phyloP scores from a whole-genome alignment of 495 filamentous ascomycete species.

The Hypoxylon lenormandii region DNA sequence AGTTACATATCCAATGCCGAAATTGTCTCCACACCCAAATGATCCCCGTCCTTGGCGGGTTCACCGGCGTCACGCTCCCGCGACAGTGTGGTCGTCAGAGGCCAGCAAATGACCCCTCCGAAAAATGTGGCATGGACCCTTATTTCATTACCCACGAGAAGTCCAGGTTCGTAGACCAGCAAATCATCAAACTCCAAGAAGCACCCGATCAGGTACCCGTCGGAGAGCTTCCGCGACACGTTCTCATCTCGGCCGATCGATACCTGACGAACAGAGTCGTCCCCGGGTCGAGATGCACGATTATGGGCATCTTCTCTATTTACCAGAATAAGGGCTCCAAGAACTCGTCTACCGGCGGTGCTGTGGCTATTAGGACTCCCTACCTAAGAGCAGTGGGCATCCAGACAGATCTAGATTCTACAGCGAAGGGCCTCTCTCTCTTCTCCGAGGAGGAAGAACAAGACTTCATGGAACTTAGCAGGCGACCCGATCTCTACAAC shows the following conservation, averaged over 20 bases:
- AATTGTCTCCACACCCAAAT: slow-evolving; percentile 81
- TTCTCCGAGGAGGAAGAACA: slow-evolving; percentile 98
- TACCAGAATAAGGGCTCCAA: slow-evolving; percentile 91
- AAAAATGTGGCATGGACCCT: slow-evolving; percentile 89
- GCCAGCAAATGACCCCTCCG: slow-evolving; percentile 66
- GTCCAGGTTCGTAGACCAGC: slow-evolving; percentile 95
- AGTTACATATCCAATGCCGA: slow-evolving; percentile 87
- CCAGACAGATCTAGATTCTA: slow-evolving; percentile 87
- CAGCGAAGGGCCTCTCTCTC: slow-evolving; percentile 82
- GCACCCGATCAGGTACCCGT: slow-evolving; percentile 98
- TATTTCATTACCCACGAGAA: slow-evolving; percentile 96
- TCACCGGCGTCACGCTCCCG: slow-evolving; percentile 85
- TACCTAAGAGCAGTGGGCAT: slow-evolving; percentile 96
- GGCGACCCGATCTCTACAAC: slow-evolving; percentile 90
- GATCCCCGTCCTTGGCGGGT: slow-evolving; percentile 81
- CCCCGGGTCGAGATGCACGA: slow-evolving; percentile 90
- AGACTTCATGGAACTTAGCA: slow-evolving; percentile 93
- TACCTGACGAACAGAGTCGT: slow-evolving; percentile 97
- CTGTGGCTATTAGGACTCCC: slow-evolving; percentile 93
- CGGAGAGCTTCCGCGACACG: slow-evolving; percentile 93
- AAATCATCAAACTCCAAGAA: slow-evolving; percentile 97
- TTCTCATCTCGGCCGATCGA: slow-evolving; percentile 92
- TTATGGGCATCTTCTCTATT: slow-evolving; percentile 98
- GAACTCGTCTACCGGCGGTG: slow-evolving; percentile 74
- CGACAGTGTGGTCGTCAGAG: slow-evolving; percentile 75